Percentiles rank a stretch among this genome's conserved stretches.
These are phyloP conservation scores for Persicaria maculosa DNA, from an alignment of 148 eudicot species.

Conservation along the genomic window DNA sequence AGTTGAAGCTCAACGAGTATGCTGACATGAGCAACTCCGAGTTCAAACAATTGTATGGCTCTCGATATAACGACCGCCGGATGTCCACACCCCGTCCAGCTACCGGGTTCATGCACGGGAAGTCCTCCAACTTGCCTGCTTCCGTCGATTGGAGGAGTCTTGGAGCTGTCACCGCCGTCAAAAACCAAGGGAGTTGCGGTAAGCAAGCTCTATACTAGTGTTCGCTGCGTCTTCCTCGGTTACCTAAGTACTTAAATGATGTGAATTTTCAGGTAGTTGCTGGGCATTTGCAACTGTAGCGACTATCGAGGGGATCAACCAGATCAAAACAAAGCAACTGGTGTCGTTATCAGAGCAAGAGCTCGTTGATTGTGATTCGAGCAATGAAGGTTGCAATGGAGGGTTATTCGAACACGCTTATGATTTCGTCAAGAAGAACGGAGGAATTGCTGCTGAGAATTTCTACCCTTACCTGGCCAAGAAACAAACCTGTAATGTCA, in stretches of 20 bases:
- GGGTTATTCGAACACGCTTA: conserved; percentile 20
- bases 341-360: conserved; percentile 22
- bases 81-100: not conserved
- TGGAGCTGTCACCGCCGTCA: conserved; percentile 18
- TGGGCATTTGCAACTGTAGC: conserved; percentile 29
- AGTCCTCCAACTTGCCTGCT: not conserved
- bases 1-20: conserved; percentile 33
- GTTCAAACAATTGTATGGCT: conserved; percentile 17
- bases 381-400: conserved; percentile 21
- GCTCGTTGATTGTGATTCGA: conserved; percentile 17
- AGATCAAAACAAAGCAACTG: conserved; percentile 19
- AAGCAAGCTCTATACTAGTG: not conserved
- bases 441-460: conserved; percentile 19
- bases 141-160: conserved; percentile 17
- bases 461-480: conserved; percentile 22
- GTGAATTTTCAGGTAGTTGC: conserved; percentile 17
- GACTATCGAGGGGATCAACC: conserved; percentile 21
- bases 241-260: not conserved
- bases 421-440: conserved; percentile 16
- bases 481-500: not conserved
- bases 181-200: conserved; percentile 22
- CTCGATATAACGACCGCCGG: not conserved
- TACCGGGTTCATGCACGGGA: not conserved
- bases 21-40: conserved; percentile 39
- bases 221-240: not conserved